Conservation (phyloP, 306 rosid genomes). For the Vachellia pachyceras region DNA sequence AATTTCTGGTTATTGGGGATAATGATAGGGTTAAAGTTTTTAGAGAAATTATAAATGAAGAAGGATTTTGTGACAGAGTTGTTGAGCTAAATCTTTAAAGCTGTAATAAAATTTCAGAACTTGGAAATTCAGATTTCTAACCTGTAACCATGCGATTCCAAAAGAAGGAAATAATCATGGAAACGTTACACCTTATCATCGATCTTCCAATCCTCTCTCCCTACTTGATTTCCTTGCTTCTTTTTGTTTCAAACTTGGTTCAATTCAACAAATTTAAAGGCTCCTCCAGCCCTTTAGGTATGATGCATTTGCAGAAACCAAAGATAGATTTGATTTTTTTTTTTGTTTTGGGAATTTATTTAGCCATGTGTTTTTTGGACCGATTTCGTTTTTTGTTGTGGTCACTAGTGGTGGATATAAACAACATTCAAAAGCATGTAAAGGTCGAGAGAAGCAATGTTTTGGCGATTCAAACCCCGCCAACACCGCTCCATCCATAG, state of each 20-base stretch:
- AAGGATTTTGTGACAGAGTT: no score
- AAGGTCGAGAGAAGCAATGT: slow-evolving; percentile 46
- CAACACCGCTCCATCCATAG: no score
- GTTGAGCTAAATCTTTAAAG: no score
- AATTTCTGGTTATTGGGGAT: no score
- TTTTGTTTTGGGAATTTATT: background rate
- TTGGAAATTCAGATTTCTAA: no score
- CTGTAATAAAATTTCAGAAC: no score
- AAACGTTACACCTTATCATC: background rate
- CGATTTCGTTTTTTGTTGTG: background rate
- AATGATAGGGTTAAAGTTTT: no score
- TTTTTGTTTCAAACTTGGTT: slow-evolving; percentile 58
- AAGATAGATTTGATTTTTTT: background rate
- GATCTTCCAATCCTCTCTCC: background rate
- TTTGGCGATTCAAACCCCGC: slow-evolving; percentile 57
- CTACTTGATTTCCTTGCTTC: background rate
- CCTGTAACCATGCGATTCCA: no score
- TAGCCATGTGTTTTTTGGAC: background rate
- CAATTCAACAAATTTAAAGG: slow-evolving; percentile 61
- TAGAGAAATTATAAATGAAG: no score
- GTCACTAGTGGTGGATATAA: slow-evolving; percentile 33
- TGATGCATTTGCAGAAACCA: slow-evolving; percentile 32
- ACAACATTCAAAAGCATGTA: slow-evolving; percentile 38
- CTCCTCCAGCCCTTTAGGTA: slow-evolving; percentile 48
- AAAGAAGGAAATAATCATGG: no score